Conservation (phyloP, 805 yeast species). For the Kodamaea kakaduensis region DNA sequence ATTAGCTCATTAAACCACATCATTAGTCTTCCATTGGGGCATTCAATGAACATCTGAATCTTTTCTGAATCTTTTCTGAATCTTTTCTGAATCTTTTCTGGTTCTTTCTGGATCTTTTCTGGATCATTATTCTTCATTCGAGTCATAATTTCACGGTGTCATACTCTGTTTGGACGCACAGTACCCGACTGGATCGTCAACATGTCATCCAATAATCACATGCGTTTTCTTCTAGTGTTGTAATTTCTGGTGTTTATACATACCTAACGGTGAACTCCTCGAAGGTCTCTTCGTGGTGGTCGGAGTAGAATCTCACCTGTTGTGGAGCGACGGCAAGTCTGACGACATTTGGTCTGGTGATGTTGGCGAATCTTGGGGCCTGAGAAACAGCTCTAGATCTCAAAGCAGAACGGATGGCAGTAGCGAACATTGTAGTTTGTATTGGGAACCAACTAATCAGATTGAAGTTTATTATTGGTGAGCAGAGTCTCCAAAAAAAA, state of each 20-base stretch:
- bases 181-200: too few relatives aligned
- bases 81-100: too few relatives aligned
- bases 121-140: too few relatives aligned
- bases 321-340: conserved; percentile 22
- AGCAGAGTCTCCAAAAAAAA: conserved; percentile 4
- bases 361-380: conserved; percentile 29
- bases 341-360: conserved; percentile 18
- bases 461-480: conserved; percentile 7
- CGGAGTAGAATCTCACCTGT: conserved; percentile 66
- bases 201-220: too few relatives aligned
- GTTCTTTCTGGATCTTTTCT: too few relatives aligned
- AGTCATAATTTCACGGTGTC: too few relatives aligned
- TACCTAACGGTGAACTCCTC: conserved; percentile 89
- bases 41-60: too few relatives aligned
- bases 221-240: not conserved
- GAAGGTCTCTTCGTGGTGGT: conserved; percentile 86
- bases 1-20: too few relatives aligned
- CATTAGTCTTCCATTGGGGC: too few relatives aligned
- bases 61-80: too few relatives aligned
- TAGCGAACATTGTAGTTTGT: conserved; percentile 28
- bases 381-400: conserved; percentile 31
- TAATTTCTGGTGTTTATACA: conserved; percentile 14
- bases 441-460: conserved; percentile 10
- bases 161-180: too few relatives aligned
- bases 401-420: conserved; percentile 41